phyloP scores from a whole-genome alignment of 805 yeast genomes.

The Jamesozyma lodderae region DNA sequence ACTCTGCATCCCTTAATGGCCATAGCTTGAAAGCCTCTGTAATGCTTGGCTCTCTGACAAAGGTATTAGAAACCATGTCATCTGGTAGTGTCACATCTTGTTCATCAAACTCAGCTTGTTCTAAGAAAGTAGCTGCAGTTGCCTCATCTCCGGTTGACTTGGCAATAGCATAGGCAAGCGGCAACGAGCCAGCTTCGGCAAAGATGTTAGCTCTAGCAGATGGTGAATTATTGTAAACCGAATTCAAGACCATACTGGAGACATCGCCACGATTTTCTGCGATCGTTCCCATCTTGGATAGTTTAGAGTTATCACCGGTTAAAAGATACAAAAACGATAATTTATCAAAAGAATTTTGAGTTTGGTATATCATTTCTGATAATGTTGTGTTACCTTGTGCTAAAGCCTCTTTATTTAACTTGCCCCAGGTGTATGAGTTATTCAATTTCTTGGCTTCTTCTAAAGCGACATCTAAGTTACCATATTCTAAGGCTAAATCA shows the following conservation, averaged over 20 bases:
- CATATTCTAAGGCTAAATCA: conserved; percentile 90
- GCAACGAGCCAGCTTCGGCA: conserved; percentile 68
- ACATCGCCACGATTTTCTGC: conserved; percentile 82
- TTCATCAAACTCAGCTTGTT: conserved; percentile 57
- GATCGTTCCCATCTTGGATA: conserved; percentile 77
- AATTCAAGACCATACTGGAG: conserved; percentile 72
- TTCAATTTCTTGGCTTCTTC: conserved; percentile 77
- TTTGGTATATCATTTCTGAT: conserved; percentile 83
- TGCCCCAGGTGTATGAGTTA: conserved; percentile 64
- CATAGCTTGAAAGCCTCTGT: conserved; percentile 46
- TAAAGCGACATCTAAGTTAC: conserved; percentile 78
- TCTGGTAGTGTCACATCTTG: conserved; percentile 59
- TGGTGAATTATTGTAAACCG: conserved; percentile 65
- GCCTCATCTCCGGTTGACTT: conserved; percentile 74
- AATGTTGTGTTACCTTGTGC: conserved; percentile 80
- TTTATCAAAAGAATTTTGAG: conserved; percentile 77
- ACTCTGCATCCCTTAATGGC: conserved; percentile 70
- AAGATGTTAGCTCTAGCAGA: conserved; percentile 68
- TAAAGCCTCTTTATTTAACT: conserved; percentile 76
- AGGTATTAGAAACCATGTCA: conserved; percentile 17
- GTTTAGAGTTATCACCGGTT: conserved; percentile 70
- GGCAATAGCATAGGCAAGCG: conserved; percentile 90
- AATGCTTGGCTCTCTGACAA: conserved; percentile 41
- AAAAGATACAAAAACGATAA: conserved; percentile 79
- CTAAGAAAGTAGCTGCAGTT: conserved; percentile 62